Evolutionary conservation across 768 basidiomycete species (phyloP).

Genomic region (Russula sp.): DNA sequence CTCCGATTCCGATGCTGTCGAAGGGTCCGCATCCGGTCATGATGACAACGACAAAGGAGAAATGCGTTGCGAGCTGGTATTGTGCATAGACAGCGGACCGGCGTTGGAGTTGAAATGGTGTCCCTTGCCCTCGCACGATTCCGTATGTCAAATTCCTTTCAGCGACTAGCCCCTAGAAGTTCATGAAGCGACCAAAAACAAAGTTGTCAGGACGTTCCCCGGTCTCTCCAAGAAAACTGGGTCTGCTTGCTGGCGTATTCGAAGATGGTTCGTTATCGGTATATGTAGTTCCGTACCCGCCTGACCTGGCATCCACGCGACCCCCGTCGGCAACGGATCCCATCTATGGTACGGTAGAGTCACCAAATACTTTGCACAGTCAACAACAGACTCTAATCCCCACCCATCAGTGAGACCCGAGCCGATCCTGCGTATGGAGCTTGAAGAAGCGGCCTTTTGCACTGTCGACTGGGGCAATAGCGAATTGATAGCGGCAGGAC

Average conservation of each 20-base stretch:
- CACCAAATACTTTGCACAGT: neutral
- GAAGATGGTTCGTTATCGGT: slow-evolving; percentile 81
- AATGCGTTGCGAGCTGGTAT: slow-evolving; percentile 74
- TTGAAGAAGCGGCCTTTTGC: slow-evolving; percentile 72
- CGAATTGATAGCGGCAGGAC: slow-evolving; percentile 72
- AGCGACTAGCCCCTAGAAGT: neutral
- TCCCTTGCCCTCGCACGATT: slow-evolving; percentile 76
- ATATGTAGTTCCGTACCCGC: slow-evolving; percentile 74
- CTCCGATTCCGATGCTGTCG: neutral
- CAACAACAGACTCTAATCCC: neutral
- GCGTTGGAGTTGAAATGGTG: slow-evolving; percentile 88
- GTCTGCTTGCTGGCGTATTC: slow-evolving; percentile 77
- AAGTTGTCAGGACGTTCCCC: slow-evolving; percentile 15
- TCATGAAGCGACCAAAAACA: neutral
- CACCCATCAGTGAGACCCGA: slow-evolving; percentile 43
- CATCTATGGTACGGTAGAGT: slow-evolving; percentile 15
- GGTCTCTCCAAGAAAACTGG: slow-evolving; percentile 50
- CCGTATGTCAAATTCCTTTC: slow-evolving; percentile 27
- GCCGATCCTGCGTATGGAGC: slow-evolving; percentile 64
- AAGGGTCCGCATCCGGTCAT: neutral
- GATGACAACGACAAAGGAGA: slow-evolving; percentile 33
- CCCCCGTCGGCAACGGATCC: neutral
- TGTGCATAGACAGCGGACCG: slow-evolving; percentile 78
- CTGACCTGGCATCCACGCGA: slow-evolving; percentile 31
- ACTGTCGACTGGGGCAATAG: slow-evolving; percentile 89